Percentiles rank a stretch among this genome's conserved stretches.
phyloP scores from a whole-genome alignment of 495 filamentous ascomycete species.

The Parachaetomium inaequale region DNA sequence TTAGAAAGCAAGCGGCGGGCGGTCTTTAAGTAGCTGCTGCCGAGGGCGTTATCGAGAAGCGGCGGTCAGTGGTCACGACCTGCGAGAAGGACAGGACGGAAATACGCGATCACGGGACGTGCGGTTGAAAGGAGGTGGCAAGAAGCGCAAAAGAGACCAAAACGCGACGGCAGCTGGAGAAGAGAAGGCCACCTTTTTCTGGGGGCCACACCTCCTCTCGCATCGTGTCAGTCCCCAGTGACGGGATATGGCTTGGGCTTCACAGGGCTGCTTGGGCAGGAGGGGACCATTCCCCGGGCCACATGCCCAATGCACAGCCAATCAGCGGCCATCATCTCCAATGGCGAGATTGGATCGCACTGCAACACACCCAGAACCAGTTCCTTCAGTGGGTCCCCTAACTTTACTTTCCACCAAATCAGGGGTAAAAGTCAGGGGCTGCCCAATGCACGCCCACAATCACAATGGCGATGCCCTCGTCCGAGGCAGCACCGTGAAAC shows the following conservation, averaged over 20 bases:
- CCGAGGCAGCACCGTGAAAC: not conserved
- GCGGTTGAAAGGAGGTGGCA: constrained; percentile 2
- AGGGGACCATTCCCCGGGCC: constrained; percentile 11
- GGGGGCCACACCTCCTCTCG: not conserved
- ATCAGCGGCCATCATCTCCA: constrained; percentile 24
- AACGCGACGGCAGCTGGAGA: not conserved
- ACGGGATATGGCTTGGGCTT: constrained; percentile 5
- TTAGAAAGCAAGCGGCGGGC: not conserved
- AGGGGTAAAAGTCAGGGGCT: constrained; percentile 12
- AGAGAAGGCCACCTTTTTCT: constrained; percentile 18
- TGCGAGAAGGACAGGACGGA: not conserved
- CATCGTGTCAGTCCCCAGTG: not conserved
- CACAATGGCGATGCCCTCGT: not conserved
- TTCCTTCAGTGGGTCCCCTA: constrained; percentile 4
- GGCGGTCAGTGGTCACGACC: not conserved
- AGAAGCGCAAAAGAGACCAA: not conserved
- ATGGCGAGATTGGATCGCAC: constrained; percentile 32
- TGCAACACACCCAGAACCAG: constrained; percentile 10
- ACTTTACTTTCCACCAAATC: constrained; percentile 10
- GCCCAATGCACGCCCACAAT: not conserved
- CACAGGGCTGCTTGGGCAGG: constrained; percentile 12
- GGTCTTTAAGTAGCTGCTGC: constrained; percentile 2
- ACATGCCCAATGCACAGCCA: constrained; percentile 20
- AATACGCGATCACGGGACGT: constrained; percentile 14
- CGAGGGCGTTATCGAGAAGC: not conserved